Evolutionary conservation across 345 rosid genomes (phyloP), one percentile per base, ranked within the genome.

Genomic region (Orychophragmus violaceus): DNA sequence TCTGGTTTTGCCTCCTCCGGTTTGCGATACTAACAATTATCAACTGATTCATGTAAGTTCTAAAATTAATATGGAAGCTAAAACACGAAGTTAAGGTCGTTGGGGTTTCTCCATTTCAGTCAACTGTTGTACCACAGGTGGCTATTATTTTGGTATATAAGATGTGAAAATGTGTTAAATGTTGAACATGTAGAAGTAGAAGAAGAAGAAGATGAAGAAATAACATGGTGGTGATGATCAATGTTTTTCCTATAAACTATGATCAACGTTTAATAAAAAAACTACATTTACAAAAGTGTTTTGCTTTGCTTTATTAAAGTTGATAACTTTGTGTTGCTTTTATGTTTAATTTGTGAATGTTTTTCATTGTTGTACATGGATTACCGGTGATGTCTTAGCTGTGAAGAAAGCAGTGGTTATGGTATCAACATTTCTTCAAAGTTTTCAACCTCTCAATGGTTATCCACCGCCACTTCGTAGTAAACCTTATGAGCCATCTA

Each of bases 341-440:
- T 37, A 5, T 14, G 4, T 62, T 42, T 18, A 48, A 54, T 30
- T 62, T 53, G 49, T 58, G 44, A 22, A 42, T 56, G 48, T 22
- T 0, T 33, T 49, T 59, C n/a, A 33, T 33, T 52, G 39, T 16
- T 58, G 48, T 14, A 14, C 51, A 60, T 76, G 85, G 90, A 79
- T 87, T 61, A 79, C 84, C 3, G 91, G 90, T 17, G 59, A 54
- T 13, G 66, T 66, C 6, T 79, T 83, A 69, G 81, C 87, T 36
- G 88, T 82, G 46, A 85, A 83, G 83, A 87, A 82, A 69, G 95
- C 89, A n/a, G 21, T 87, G 8, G 61, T 83, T 44, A 80, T 71
- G 49, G 84, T 87, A 44, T 80, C 89, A 4, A 28, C 35, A 12
- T 63, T 66, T 62, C 82, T 87, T 66, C 87, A 81, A 48, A 62